Evolutionary conservation across 108 stramenopile species (phyloP), one percentile per base, ranked within the genome.

Genomic region (Licmophora abbreviata): DNA sequence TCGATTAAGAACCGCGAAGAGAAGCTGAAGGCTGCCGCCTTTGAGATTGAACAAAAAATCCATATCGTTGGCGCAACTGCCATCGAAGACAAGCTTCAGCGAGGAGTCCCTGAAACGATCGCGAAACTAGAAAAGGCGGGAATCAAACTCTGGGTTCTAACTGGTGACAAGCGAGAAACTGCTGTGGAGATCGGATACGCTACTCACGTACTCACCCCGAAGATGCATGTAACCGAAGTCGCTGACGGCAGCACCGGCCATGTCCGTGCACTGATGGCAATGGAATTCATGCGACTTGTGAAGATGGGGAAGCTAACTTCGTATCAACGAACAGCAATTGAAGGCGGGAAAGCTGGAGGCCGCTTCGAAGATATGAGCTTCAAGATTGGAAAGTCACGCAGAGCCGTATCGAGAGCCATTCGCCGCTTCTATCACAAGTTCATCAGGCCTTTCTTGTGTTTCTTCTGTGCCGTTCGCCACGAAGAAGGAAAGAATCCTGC

Each of bases 161-260:
- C 98, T 3, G 98, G 98, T 20, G 98, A 97, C 65, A 99, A 99
- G 56, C 58, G 89, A 27, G 98, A 97, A 58, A 99, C 98, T 5
- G 98, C 98, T 18, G 83, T 97, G 33, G 95, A 97, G 64, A 99
- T 99, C 33, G 98, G 93, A 14, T 94, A 93, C 64, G 87, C 92
- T 10, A 89, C 92, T 7, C 62, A 83, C 35, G 88, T 98, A 25
- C 70, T 98, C 36, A 83, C 83, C 7, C 77, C 87, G 11, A 81
- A 87, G 58, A 97, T 95, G 96, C 77, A 85, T 15, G 24, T 97
- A 29, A 92, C 86, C 28, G 83, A 93, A 59, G 77, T 97, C n/a
- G 57, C 79, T 29, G 80, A 84, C 58, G 77, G 66, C 10, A 77
- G 77, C 7, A 51, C 57, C 1, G 53, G 71, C 1, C 56, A 58